These are phyloP conservation scores for Sporisorium scitamineum DNA, from an alignment of 1,284 basidiomycete species.

Conservation along the genomic window DNA sequence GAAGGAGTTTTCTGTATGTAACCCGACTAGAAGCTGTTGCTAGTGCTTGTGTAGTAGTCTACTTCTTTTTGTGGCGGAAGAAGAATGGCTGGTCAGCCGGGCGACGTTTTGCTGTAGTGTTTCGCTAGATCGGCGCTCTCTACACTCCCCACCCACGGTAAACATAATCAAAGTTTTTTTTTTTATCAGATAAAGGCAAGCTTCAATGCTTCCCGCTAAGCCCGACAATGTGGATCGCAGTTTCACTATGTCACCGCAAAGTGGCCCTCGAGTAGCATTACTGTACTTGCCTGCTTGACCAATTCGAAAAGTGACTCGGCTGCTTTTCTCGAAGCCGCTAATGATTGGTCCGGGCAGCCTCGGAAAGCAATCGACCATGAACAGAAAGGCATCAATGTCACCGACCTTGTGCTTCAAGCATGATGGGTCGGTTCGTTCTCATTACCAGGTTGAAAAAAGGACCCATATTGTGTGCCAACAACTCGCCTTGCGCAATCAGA, in stretches of 20 bases:
- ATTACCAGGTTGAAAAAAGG: too few species aligned
- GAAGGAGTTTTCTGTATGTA: neutral
- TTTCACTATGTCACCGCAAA: too few species aligned
- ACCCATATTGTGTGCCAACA: too few species aligned
- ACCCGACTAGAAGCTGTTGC: too few species aligned
- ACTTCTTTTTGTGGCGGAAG: neutral
- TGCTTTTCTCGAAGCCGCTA: neutral
- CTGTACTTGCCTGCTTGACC: neutral
- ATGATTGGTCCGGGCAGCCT: conserved; percentile 14
- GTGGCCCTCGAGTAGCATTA: neutral
- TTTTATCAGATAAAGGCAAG: conserved; percentile 2
- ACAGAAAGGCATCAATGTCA: neutral
- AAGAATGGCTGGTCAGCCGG: neutral
- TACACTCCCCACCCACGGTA: too few species aligned
- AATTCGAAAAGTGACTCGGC: neutral
- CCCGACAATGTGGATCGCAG: too few species aligned
- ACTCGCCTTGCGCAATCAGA: too few species aligned
- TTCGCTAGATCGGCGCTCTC: too few species aligned
- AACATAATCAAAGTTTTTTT: neutral
- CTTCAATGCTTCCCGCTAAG: neutral
- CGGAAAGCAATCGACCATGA: neutral
- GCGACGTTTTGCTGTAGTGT: too few species aligned
- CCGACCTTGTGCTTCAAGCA: neutral
- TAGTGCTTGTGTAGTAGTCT: neutral
- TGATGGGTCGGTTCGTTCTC: too few species aligned